Conservation (phyloP, 1,284 basidiomycete genomes). For the Leccinum colubrinum region DNA sequence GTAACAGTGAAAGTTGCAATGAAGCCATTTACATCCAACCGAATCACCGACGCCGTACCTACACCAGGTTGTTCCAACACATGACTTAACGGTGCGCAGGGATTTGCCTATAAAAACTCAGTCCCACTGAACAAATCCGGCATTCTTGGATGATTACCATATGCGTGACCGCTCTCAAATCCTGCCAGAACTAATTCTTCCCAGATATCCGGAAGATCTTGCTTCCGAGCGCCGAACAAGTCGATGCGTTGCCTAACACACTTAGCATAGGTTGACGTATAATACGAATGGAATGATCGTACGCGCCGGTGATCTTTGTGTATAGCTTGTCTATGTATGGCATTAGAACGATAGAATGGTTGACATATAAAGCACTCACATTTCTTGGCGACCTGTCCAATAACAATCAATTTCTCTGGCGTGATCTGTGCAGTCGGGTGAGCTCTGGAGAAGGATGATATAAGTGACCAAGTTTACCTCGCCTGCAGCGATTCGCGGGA, state of each 20-base stretch:
- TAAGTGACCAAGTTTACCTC: slow-evolving; percentile 36
- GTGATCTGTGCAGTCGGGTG: slow-evolving; percentile 42
- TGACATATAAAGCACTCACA: slow-evolving; percentile 36
- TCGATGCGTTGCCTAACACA: slow-evolving; percentile 61
- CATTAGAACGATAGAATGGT: neutral
- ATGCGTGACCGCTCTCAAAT: slow-evolving; percentile 77
- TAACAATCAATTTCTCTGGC: slow-evolving; percentile 65
- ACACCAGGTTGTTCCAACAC: slow-evolving; percentile 65
- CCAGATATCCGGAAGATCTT: slow-evolving; percentile 79
- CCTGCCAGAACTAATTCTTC: slow-evolving; percentile 64
- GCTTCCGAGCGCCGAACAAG: slow-evolving; percentile 72
- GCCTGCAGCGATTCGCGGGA: slow-evolving; percentile 69
- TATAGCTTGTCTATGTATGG: slow-evolving; percentile 48
- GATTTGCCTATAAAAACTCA: slow-evolving; percentile 40
- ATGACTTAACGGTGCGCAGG: slow-evolving; percentile 57
- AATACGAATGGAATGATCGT: neutral
- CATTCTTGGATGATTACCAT: slow-evolving; percentile 47
- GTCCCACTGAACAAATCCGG: neutral
- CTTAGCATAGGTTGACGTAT: neutral
- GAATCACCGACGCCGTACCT: slow-evolving; percentile 77
- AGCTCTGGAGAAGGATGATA: neutral
- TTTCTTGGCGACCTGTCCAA: slow-evolving; percentile 71
- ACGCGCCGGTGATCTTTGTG: slow-evolving; percentile 62
- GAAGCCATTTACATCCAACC: slow-evolving; percentile 46
- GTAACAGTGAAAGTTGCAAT: neutral